These are phyloP conservation scores for Ogataea allantospora DNA, from an alignment of 805 yeast species.

Conservation along the genomic window DNA sequence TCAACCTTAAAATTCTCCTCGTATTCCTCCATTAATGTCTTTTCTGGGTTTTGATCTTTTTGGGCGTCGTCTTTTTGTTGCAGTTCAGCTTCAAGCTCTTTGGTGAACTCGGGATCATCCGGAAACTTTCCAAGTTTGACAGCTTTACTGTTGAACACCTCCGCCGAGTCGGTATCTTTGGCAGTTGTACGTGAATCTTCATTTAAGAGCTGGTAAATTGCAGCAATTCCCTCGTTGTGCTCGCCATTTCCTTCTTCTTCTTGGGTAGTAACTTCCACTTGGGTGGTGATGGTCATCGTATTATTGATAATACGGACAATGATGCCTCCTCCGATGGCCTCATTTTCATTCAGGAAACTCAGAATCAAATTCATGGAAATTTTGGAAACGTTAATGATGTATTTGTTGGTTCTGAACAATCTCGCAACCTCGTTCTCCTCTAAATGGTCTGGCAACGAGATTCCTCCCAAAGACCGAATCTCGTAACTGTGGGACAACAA, in stretches of 20 bases:
- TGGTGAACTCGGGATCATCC: constrained; percentile 76
- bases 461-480: constrained; percentile 65
- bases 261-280: constrained; percentile 38
- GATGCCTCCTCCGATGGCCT: constrained; percentile 86
- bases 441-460: constrained; percentile 77
- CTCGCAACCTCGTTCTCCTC: constrained; percentile 80
- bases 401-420: constrained; percentile 69
- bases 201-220: constrained; percentile 36
- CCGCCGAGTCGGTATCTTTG: constrained; percentile 33
- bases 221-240: constrained; percentile 48
- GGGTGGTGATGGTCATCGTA: constrained; percentile 58
- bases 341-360: constrained; percentile 88
- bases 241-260: constrained; percentile 45
- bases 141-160: constrained; percentile 63
- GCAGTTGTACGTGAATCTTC: constrained; percentile 20
- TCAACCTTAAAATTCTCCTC: constrained; percentile 55
- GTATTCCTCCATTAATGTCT: constrained; percentile 63
- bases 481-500: constrained; percentile 75
- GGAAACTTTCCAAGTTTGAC: constrained; percentile 85
- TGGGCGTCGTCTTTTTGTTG: constrained; percentile 67
- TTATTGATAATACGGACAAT: constrained; percentile 84
- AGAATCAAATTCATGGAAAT: constrained; percentile 82
- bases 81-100: constrained; percentile 82
- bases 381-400: constrained; percentile 70
- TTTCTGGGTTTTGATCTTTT: constrained; percentile 29